Evolutionary conservation across 768 basidiomycete species (phyloP).

Genomic region (Flagelloscypha sp.): DNA sequence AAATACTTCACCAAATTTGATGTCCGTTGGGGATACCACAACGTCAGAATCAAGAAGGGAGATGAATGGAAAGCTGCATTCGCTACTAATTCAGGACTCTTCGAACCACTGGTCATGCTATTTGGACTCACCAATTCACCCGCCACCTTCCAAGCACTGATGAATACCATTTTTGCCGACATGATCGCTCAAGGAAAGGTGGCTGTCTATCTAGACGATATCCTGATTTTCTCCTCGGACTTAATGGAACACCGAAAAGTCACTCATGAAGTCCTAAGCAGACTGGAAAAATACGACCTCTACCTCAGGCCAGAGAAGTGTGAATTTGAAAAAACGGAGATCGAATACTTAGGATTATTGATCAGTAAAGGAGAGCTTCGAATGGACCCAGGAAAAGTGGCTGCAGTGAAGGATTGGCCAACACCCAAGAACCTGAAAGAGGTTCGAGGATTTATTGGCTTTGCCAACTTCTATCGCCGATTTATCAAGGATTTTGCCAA

Average conservation of each 20-base stretch:
- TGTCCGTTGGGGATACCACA: too few relatives aligned
- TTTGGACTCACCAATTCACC: slow-evolving; percentile 11
- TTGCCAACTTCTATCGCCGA: slow-evolving; percentile 26
- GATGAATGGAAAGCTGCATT: slow-evolving; percentile 20
- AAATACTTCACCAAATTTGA: too few relatives aligned
- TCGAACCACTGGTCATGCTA: slow-evolving; percentile 12
- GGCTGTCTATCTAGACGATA: slow-evolving; percentile 25
- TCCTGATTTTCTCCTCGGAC: slow-evolving; percentile 19
- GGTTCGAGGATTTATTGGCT: slow-evolving; percentile 33
- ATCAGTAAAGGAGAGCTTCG: slow-evolving; percentile 12
- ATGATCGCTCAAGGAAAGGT: too few relatives aligned
- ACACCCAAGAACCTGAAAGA: slow-evolving; percentile 19
- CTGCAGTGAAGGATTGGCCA: slow-evolving; percentile 22
- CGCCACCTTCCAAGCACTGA: slow-evolving; percentile 15
- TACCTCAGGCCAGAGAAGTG: too few relatives aligned
- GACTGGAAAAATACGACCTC: slow-evolving; percentile 12
- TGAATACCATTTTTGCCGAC: slow-evolving; percentile 15
- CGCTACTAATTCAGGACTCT: slow-evolving; percentile 11
- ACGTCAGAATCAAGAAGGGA: slow-evolving; percentile 14
- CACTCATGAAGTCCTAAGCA: slow-evolving; percentile 11
- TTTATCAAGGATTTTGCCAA: slow-evolving; percentile 25
- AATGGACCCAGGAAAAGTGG: slow-evolving; percentile 27
- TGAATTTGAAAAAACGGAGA: slow-evolving; percentile 7
- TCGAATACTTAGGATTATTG: slow-evolving; percentile 18
- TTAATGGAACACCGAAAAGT: slow-evolving; percentile 8